These are phyloP conservation scores for Cladophialophora exuberans DNA, from an alignment of 2,329 filamentous ascomycete species.

Conservation along the genomic window DNA sequence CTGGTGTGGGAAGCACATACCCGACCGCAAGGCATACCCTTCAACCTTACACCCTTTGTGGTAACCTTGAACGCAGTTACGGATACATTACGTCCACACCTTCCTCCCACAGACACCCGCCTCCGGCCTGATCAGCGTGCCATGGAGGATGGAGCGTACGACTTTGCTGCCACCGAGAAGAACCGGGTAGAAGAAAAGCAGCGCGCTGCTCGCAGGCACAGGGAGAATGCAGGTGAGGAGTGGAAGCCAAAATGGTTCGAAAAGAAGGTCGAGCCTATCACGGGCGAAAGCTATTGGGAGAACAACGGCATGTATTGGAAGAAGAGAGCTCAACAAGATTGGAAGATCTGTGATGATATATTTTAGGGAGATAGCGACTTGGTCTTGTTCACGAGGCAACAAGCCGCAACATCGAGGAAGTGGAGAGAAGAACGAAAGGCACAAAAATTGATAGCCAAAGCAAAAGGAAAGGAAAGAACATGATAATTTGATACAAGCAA, in stretches of 20 bases:
- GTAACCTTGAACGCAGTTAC: constrained; percentile 91
- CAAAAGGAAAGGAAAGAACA: neutral
- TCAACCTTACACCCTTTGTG: constrained; percentile 96
- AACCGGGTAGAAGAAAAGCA: constrained; percentile 92
- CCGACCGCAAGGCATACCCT: constrained; percentile 82
- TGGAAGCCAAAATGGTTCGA: constrained; percentile 86
- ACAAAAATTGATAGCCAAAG: neutral
- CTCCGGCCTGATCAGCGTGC: constrained; percentile 91
- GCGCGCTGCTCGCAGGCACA: constrained; percentile 70
- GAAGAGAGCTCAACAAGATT: constrained; percentile 63
- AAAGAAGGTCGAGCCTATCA: constrained; percentile 72
- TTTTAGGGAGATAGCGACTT: constrained; percentile 52
- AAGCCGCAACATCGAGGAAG: neutral
- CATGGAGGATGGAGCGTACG: constrained; percentile 98
- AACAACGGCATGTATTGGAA: constrained; percentile 91
- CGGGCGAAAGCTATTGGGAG: constrained; percentile 87
- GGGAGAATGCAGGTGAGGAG: constrained; percentile 78
- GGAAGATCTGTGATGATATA: constrained; percentile 75
- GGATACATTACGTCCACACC: constrained; percentile 72
- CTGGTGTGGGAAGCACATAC: constrained; percentile 89
- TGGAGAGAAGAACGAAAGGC: neutral
- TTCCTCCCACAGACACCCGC: constrained; percentile 93
- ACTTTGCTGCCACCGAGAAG: constrained; percentile 90
- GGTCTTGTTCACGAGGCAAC: neutral
- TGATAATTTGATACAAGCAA: neutral